phyloP scores from a whole-genome alignment of 75 land plant genomes.

The Pseudotsuga menziesii region DNA sequence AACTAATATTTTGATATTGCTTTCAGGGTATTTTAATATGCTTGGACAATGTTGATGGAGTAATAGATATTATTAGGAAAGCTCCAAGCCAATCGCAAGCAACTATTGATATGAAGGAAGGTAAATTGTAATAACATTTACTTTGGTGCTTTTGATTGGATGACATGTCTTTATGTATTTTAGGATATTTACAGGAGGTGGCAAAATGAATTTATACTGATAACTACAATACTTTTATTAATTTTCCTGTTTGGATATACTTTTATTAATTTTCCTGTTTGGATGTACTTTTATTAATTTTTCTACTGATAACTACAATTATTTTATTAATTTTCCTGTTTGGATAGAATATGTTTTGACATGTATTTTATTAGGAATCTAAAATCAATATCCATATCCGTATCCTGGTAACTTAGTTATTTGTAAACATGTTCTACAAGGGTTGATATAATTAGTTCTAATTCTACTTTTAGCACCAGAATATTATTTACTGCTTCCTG shows the following conservation, averaged over 20 bases:
- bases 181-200: neutral
- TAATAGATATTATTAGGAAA: slow-evolving; percentile 53
- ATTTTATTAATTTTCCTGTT: neutral
- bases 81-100: slow-evolving; percentile 60
- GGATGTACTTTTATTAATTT: too few relatives aligned
- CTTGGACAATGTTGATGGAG: slow-evolving; percentile 81
- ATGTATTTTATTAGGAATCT: neutral
- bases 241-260: too few relatives aligned
- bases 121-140: slow-evolving; percentile 19
- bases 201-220: neutral
- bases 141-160: neutral
- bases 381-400: too few relatives aligned
- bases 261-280: too few relatives aligned
- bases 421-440: neutral
- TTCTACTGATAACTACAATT: too few relatives aligned
- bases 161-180: neutral
- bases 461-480: too few relatives aligned
- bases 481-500: too few relatives aligned
- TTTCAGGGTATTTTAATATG: slow-evolving; percentile 81
- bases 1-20: neutral
- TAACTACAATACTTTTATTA: neutral
- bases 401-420: too few relatives aligned
- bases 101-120: slow-evolving; percentile 47
- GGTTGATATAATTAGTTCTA: too few relatives aligned
- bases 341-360: neutral